Evolutionary conservation across 345 rosid species (phyloP).

Genomic region (Moringa oleifera): DNA sequence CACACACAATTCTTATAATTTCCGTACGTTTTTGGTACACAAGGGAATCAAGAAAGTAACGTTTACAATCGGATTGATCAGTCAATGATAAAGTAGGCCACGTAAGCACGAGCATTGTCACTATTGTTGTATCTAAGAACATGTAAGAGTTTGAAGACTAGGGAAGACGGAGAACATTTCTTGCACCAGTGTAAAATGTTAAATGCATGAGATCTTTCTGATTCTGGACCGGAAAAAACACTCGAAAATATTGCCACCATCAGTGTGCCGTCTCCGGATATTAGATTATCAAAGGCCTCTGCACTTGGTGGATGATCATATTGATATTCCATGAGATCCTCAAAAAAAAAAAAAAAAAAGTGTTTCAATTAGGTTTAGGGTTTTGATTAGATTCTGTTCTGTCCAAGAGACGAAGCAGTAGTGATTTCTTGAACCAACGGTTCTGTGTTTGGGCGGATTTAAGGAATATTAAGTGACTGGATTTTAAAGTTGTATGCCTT

Average conservation of each 20-base stretch:
- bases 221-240: constrained; percentile 3
- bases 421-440: no score
- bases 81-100: constrained; percentile 9
- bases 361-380: no score
- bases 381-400: no score
- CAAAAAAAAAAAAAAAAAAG: no score
- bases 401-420: no score
- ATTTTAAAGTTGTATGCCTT: no score
- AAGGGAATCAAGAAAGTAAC: constrained; percentile 5
- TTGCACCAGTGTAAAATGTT: constrained; percentile 8
- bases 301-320: no score
- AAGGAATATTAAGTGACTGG: no score
- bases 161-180: constrained; percentile 1
- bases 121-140: not conserved
- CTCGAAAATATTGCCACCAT: constrained; percentile 6
- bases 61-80: not conserved
- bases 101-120: not conserved
- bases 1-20: not conserved
- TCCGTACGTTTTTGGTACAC: not conserved
- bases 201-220: constrained; percentile 9
- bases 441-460: no score
- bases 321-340: no score
- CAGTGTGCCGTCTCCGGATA: no score
- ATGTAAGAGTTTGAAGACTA: constrained; percentile 8
- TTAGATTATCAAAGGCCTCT: no score